Evolutionary conservation across 164 flowering plant genomes (phyloP), one percentile per base, ranked within the genome.

Genomic region (Macadamia tetraphylla): DNA sequence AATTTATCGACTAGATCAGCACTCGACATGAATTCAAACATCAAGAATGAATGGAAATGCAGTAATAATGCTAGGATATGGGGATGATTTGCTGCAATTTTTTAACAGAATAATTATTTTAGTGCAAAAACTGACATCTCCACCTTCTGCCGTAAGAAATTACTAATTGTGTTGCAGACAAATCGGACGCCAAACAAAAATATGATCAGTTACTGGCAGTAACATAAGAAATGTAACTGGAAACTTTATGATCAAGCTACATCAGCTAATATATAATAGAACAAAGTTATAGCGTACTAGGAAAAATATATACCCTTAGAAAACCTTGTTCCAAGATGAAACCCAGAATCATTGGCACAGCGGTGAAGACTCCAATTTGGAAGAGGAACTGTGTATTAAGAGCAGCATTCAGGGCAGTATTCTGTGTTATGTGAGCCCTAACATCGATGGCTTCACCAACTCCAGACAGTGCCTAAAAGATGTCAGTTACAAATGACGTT

Each of bases 361-460:
- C 99, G 52, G 96, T 90, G 66, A 95, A 95, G 18, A 89, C 74
- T 78, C 99, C 99, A 83, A 95, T 91, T 77, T 95, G 99, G 74
- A 89, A 70, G 44, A 95, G 90, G 76, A 95, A 95, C 80, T 95
- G 99, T 51, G 98, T 81, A 77, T 88, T 92, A 10, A 95, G 77
- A 51, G 98, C 96, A 68, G 99, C 89, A 82, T 43, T 82, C 40
- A 95, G 78, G 29, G 99, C 92, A 61, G 85, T 80, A 71, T 95
- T 92, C 43, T 81, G 59, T 63, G 77, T 35, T 69, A 95, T 74
- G 1, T 71, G n/a, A 66, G 98, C 97, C 79, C 80, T 81, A 0
- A 31, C 78, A 73, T 73, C 70, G 43, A 95, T 69, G 13, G 73
- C 60, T 78, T 81, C 97, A 62, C 94, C 99, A 74, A 88, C 93